Conservation (phyloP, 805 yeast genomes). For the Candida corydali region DNA sequence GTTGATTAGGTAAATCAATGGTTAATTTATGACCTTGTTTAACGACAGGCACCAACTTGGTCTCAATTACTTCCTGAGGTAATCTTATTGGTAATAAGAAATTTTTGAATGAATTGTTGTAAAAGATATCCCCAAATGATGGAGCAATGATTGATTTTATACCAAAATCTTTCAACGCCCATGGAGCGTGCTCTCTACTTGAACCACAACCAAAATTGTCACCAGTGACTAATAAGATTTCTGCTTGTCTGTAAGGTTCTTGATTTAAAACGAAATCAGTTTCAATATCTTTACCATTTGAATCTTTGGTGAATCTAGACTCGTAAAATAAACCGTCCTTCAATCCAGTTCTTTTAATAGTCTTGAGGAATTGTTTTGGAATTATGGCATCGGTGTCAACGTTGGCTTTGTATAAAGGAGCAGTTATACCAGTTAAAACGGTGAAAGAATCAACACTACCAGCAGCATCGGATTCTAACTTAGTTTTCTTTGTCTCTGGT, state of each 20-base stretch:
- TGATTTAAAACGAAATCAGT: conserved; percentile 92
- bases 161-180: conserved; percentile 98
- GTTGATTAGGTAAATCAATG: conserved; percentile 84
- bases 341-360: conserved; percentile 96
- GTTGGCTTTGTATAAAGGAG: conserved; percentile 91
- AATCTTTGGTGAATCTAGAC: conserved; percentile 65
- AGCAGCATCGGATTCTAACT: conserved; percentile 12
- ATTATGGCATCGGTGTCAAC: conserved; percentile 98
- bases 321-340: conserved; percentile 87
- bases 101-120: conserved; percentile 95
- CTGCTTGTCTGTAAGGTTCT: conserved; percentile 74
- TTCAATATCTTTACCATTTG: conserved; percentile 66
- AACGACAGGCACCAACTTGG: conserved; percentile 78
- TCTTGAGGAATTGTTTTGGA: conserved; percentile 96
- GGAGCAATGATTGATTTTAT: conserved; percentile 95
- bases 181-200: conserved; percentile 98
- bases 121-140: conserved; percentile 96
- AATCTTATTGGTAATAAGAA: conserved; percentile 90
- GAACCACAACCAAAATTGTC: conserved; percentile 99
- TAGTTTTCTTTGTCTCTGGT: conserved; percentile 17
- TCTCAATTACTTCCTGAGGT: conserved; percentile 69
- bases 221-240: conserved; percentile 87
- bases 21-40: conserved; percentile 65
- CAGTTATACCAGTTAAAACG: conserved; percentile 79
- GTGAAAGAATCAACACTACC: conserved; percentile 71